Evolutionary conservation across 2,329 filamentous ascomycete species (phyloP).

Genomic region (Alternaria alternata): DNA sequence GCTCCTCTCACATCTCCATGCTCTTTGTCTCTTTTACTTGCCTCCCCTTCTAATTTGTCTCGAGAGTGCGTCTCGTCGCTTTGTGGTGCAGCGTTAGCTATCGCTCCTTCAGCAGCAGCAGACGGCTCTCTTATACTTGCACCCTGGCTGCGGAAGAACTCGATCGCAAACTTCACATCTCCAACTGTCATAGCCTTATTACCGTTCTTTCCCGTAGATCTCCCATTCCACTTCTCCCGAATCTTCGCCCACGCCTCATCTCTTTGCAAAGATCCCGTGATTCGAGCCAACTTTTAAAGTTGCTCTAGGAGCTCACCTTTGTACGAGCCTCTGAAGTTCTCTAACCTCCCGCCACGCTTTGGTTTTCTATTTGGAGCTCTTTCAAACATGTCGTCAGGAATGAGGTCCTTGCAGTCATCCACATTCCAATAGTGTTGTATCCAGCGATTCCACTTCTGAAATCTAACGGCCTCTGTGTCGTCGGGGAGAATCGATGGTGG

Average conservation of each 20-base stretch:
- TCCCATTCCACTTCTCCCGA: background rate
- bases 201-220: background rate
- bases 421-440: background rate
- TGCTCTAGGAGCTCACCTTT: background rate
- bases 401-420: background rate
- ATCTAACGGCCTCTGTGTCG: background rate
- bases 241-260: background rate
- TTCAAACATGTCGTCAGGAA: background rate
- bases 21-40: too few relatives aligned
- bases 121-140: background rate
- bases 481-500: background rate
- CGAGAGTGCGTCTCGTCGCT: background rate
- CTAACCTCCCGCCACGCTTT: background rate
- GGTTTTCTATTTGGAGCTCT: background rate
- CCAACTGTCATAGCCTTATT: background rate
- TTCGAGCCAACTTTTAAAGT: background rate
- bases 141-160: background rate
- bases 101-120: background rate
- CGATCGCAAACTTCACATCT: background rate
- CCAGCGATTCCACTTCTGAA: background rate
- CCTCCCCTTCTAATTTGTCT: background rate
- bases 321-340: too few relatives aligned
- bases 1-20: too few relatives aligned
- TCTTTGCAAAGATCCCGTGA: background rate
- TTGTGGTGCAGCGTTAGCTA: background rate